Conservation (phyloP, 192 early-diverging fungal genomes). For the Ramicandelaber brevisporus region DNA sequence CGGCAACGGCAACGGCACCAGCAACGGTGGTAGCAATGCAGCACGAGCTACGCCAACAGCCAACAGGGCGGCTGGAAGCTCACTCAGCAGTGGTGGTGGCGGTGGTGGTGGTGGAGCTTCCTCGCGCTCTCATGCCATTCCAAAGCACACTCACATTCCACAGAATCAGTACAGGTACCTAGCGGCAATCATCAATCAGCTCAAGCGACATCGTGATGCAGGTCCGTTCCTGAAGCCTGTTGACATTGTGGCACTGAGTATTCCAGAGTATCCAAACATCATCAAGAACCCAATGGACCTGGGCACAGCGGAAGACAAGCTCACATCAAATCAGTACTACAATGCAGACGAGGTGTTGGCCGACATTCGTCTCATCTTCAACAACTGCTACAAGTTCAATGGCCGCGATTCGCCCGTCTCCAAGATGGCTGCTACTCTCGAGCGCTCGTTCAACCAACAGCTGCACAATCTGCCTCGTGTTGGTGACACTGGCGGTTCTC, state of each 20-base stretch:
- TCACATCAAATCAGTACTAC: conserved; percentile 29
- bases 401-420: conserved; percentile 44
- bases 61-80: no score
- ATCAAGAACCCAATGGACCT: conserved; percentile 62
- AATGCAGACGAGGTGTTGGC: conserved; percentile 33
- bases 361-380: conserved; percentile 47
- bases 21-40: no score
- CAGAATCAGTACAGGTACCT: conserved; percentile 71
- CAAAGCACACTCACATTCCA: conserved; percentile 29
- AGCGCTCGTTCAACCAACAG: conserved; percentile 38
- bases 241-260: conserved; percentile 44
- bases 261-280: conserved; percentile 50
- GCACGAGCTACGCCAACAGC: no score
- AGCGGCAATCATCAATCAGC: conserved; percentile 34
- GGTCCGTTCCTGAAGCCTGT: conserved; percentile 67
- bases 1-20: no score
- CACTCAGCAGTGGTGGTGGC: no score
- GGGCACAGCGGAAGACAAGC: conserved; percentile 39
- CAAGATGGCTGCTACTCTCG: conserved; percentile 36
- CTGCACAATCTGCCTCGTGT: conserved; percentile 18
- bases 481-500: conserved; percentile 12
- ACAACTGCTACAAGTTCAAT: conserved; percentile 62
- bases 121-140: no score
- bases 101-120: no score
- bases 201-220: conserved; percentile 62